These are phyloP conservation scores for Fraxinus sp. DNA, from an alignment of 305 asterid genomes.

Conservation along the genomic window DNA sequence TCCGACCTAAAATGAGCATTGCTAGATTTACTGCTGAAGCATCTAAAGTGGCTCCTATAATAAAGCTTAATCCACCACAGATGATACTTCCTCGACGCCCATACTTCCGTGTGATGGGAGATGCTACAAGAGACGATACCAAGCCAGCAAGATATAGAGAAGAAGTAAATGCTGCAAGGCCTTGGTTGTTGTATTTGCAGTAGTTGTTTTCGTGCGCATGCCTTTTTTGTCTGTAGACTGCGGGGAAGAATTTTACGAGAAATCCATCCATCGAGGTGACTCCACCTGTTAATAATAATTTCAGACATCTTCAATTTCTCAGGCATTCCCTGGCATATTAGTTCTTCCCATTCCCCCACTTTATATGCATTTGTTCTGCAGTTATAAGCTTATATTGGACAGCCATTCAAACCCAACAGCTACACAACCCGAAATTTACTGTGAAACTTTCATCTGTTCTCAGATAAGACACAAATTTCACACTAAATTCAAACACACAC, in stretches of 20 bases:
- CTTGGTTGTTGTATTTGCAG: constrained; percentile 88
- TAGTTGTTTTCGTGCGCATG: constrained; percentile 78
- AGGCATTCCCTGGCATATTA: neutral
- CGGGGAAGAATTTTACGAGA: constrained; percentile 64
- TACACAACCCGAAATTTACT: neutral
- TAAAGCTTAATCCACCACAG: constrained; percentile 77
- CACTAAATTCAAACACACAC: neutral
- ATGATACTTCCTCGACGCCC: constrained; percentile 81
- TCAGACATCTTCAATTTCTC: constrained; percentile 9
- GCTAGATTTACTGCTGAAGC: constrained; percentile 66
- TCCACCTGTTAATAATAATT: constrained; percentile 53
- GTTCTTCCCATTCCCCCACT: neutral
- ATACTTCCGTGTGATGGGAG: constrained; percentile 62
- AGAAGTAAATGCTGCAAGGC: constrained; percentile 81
- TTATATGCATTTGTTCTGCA: neutral
- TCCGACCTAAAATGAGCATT: constrained; percentile 80
- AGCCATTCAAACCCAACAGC: neutral
- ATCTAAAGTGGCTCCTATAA: constrained; percentile 66
- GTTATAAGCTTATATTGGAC: neutral
- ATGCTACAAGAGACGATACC: constrained; percentile 67
- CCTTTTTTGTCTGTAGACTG: constrained; percentile 51
- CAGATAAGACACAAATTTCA: neutral
- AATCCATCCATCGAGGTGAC: constrained; percentile 95
- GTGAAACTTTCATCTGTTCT: neutral
- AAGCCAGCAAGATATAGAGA: constrained; percentile 85